These are phyloP conservation scores for Venturia carpophila DNA, from an alignment of 2,329 filamentous ascomycete genomes.

Conservation along the genomic window DNA sequence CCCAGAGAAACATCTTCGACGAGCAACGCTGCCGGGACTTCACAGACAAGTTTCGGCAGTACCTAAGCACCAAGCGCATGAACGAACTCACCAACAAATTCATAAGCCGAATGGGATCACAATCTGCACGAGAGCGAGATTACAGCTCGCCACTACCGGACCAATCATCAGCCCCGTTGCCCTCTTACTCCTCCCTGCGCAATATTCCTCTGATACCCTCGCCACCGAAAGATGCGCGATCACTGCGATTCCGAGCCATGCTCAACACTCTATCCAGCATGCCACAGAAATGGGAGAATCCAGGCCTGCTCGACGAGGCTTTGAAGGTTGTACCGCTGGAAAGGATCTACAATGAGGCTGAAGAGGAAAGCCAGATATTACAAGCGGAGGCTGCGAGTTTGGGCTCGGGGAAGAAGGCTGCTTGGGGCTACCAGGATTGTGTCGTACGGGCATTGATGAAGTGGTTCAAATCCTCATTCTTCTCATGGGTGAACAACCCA, in stretches of 20 bases:
- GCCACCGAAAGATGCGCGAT: constrained; percentile 51
- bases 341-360: constrained; percentile 84
- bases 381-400: constrained; percentile 83
- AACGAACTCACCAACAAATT: constrained; percentile 65
- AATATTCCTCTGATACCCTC: constrained; percentile 65
- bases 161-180: constrained; percentile 36
- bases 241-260: constrained; percentile 54
- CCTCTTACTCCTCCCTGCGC: constrained; percentile 53
- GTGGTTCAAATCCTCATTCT: constrained; percentile 95
- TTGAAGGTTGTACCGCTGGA: constrained; percentile 79
- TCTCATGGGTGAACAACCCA: constrained; percentile 95
- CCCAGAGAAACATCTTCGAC: constrained; percentile 14
- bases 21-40: constrained; percentile 10
- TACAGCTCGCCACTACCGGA: constrained; percentile 24
- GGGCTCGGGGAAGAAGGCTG: constrained; percentile 67
- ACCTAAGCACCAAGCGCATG: constrained; percentile 79
- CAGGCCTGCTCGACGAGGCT: constrained; percentile 86
- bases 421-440: constrained; percentile 98
- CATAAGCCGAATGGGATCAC: constrained; percentile 54
- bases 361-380: constrained; percentile 84
- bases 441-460: constrained; percentile 82
- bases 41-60: constrained; percentile 74
- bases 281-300: constrained; percentile 92
- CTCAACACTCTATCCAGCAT: constrained; percentile 79
- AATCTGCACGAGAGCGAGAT: constrained; percentile 41